Conservation (phyloP, 176 grass and related monocot species). For the Dactylis glomerata region DNA sequence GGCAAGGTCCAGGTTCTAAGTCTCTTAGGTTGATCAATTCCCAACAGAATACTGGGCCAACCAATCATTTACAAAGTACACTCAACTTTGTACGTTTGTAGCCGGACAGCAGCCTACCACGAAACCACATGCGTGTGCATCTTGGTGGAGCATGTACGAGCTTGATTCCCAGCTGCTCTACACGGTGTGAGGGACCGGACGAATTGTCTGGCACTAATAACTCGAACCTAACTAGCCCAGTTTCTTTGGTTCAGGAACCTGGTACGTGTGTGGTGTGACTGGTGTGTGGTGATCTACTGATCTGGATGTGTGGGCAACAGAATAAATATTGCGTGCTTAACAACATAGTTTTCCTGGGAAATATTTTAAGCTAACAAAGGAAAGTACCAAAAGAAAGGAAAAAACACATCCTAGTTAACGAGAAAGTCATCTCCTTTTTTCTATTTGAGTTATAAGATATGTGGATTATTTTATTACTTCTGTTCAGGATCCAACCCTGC, state of each 20-base stretch:
- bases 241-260: neutral
- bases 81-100: neutral
- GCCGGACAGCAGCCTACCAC: neutral
- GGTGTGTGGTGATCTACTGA: neutral
- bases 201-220: neutral
- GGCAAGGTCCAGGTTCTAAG: neutral
- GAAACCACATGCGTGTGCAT: neutral
- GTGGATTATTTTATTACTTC: neutral
- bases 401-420: neutral
- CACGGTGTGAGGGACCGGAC: neutral
- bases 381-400: neutral
- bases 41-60: neutral
- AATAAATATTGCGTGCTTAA: neutral
- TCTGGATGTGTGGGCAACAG: neutral
- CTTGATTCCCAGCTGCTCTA: neutral
- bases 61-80: neutral
- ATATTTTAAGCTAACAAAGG: neutral
- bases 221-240: neutral
- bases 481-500: neutral
- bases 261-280: neutral
- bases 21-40: neutral
- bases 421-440: neutral
- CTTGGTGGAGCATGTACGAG: neutral
- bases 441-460: neutral
- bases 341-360: too few species aligned